A percentile compares a stretch with the other conserved stretches of the same genome.
Evolutionary conservation across 2,329 filamentous ascomycete species (phyloP).

Genomic region (Arachnomyces sp.): DNA sequence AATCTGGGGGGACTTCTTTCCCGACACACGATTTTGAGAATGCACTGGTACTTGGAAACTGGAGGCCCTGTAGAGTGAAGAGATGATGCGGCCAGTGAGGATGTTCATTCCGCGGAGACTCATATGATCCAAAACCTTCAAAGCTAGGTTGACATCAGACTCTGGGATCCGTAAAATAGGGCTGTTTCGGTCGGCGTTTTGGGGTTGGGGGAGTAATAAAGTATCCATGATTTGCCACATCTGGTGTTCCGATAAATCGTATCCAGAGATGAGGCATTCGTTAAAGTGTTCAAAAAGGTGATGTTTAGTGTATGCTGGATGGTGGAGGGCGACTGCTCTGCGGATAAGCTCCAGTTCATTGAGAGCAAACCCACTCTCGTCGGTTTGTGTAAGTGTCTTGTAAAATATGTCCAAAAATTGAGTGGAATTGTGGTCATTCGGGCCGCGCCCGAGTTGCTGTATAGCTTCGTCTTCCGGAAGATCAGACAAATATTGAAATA

Average conservation of each 20-base stretch:
- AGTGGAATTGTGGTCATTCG: slow-evolving; percentile 31
- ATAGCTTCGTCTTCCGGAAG: slow-evolving; percentile 24
- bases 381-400: slow-evolving; percentile 19
- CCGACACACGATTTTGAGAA: slow-evolving; percentile 28
- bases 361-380: slow-evolving; percentile 22
- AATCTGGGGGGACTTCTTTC: slow-evolving; percentile 7
- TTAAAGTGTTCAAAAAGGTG: slow-evolving; percentile 26
- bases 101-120: slow-evolving; percentile 33
- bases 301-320: slow-evolving; percentile 30
- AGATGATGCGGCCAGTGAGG: slow-evolving; percentile 41
- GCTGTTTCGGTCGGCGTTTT: slow-evolving; percentile 11
- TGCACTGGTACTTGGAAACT: slow-evolving; percentile 41
- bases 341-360: slow-evolving; percentile 28
- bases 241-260: slow-evolving; percentile 25
- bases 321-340: slow-evolving; percentile 30
- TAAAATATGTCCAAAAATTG: slow-evolving; percentile 37
- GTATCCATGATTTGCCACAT: slow-evolving; percentile 30
- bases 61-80: slow-evolving; percentile 30
- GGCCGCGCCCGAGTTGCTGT: slow-evolving; percentile 28
- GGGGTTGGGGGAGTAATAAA: slow-evolving; percentile 15
- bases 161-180: slow-evolving; percentile 14
- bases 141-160: slow-evolving; percentile 27
- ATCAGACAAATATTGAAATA: slow-evolving; percentile 22
- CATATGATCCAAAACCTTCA: slow-evolving; percentile 36
- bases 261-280: slow-evolving; percentile 26